Conservation (phyloP, 2,329 filamentous ascomycete genomes). For the Acarospora socialis region DNA sequence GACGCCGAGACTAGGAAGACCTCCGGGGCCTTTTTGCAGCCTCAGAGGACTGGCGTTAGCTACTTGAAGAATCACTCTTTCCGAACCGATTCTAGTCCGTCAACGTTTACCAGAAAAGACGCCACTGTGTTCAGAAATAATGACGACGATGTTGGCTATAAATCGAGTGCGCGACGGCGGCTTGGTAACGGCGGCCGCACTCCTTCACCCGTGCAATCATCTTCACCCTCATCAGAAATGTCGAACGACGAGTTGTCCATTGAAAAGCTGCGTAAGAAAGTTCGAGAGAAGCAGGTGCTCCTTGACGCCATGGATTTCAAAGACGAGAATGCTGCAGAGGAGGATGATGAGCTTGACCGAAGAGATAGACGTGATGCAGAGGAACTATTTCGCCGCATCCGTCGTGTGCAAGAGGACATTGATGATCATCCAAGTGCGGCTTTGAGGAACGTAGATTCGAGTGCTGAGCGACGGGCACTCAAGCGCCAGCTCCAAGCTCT, state of each 20-base stretch:
- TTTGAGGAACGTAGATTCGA: constrained; percentile 59
- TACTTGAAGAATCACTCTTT: constrained; percentile 96
- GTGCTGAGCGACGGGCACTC: constrained; percentile 71
- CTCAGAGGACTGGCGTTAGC: constrained; percentile 94
- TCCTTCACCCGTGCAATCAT: constrained; percentile 64
- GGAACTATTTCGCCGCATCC: constrained; percentile 82
- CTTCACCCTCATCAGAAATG: constrained; percentile 43
- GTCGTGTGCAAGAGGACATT: constrained; percentile 86
- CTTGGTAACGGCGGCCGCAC: constrained; percentile 56
- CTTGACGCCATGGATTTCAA: constrained; percentile 93
- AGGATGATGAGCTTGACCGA: constrained; percentile 83
- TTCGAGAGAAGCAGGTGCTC: constrained; percentile 85
- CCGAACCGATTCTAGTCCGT: constrained; percentile 45
- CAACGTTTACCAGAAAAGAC: constrained; percentile 61
- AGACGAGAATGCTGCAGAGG: constrained; percentile 76
- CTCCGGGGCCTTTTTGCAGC: constrained; percentile 76
- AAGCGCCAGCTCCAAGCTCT: constrained; percentile 80
- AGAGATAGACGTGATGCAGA: constrained; percentile 85
- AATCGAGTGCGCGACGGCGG: constrained; percentile 81
- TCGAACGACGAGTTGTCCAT: constrained; percentile 70
- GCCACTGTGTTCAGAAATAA: constrained; percentile 96
- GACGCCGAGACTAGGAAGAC: constrained; percentile 84
- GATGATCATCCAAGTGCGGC: constrained; percentile 73
- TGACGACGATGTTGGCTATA: constrained; percentile 81
- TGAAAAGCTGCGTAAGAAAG: constrained; percentile 82